Percentiles rank a stretch among this genome's conserved stretches.
Evolutionary conservation across 2,329 filamentous ascomycete species (phyloP).

Genomic region (Talaromyces sp.): DNA sequence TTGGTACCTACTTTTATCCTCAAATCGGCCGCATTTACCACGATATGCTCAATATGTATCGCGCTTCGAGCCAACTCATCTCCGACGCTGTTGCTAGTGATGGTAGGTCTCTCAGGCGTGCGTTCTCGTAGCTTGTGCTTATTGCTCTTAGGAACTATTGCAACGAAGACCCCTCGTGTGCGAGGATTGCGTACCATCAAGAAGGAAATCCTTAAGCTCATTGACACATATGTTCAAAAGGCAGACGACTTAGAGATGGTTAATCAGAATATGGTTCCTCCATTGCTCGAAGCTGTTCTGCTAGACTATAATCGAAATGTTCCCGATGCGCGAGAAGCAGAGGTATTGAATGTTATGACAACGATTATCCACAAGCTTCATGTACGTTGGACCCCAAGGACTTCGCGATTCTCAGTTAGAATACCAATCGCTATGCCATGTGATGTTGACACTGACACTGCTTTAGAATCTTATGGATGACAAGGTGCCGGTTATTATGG

Average conservation of each 20-base stretch:
- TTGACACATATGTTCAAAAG: conserved; percentile 97
- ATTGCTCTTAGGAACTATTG: conserved; percentile 65
- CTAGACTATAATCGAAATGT: conserved; percentile 98
- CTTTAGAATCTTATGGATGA: conserved; percentile 88
- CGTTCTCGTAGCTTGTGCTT: conserved; percentile 3
- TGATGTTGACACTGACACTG: conserved; percentile 30
- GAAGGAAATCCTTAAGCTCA: conserved; percentile 97
- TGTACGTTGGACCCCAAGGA: conserved; percentile 63
- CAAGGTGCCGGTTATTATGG: conserved; percentile 95
- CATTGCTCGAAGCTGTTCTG: conserved; percentile 86
- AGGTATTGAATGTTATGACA: conserved; percentile 96
- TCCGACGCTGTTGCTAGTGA: conserved; percentile 85
- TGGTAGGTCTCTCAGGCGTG: conserved; percentile 52
- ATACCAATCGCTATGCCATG: conserved; percentile 23
- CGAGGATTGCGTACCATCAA: conserved; percentile 95
- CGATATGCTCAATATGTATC: conserved; percentile 99
- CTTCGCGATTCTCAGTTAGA: conserved; percentile 50
- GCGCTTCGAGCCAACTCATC: conserved; percentile 92
- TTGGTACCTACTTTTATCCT: conserved; percentile 95
- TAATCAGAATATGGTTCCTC: conserved; percentile 90
- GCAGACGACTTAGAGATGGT: conserved; percentile 94
- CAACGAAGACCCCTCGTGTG: conserved; percentile 95
- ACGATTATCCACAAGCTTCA: conserved; percentile 95
- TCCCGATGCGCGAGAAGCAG: conserved; percentile 88
- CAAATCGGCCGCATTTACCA: conserved; percentile 97